Base-by-base conservation (phyloP, 73 alveolate genomes). In the Halteria grandinella region DNA sequence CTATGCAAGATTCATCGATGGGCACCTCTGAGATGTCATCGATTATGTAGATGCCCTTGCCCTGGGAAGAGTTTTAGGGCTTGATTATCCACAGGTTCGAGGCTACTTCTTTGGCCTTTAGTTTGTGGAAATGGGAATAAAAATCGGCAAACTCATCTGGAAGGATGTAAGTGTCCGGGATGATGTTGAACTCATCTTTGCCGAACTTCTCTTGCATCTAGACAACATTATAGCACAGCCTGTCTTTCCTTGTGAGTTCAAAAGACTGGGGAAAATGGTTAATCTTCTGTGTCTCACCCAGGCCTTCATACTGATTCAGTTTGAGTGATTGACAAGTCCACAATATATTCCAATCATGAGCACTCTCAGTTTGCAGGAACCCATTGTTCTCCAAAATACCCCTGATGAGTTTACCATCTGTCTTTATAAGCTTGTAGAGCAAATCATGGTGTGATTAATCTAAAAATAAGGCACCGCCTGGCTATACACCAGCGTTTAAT, bases 61-160 rank as follows among this genome's bases (percentile, higher is more conserved):
- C 97, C 71, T 89, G 92, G 0, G 96, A 88, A 17, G 87, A 77
- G 25, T 87, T 79, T 14, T 75, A 79, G 8, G 97, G 97, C 45
- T 91, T 91, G 0, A 91, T 52, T 15, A 91, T 91, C 94, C 95
- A 91, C 34, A 69, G 44, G 53, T 77, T 36, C 47, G 5, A 36
- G 47, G 47, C 47, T 7, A 11, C 47, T 43, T 88, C 89, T 76
- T 83, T 74, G 2, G 53, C 36, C 55, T 80, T 89, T 69, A 75
- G 75, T 66, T 60, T 33, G 54, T 87, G 90, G 52, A 87, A 93
- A 57, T 87, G 92, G 37, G 90, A 75, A 47, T 81, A 87, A 75
- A 93, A 93, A 34, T 83, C 90, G 11, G 95, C 83, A 75, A 79
- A 83, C 41, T 93, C 98, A 49, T 93, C 97, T 18, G 98, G 98